Base-by-base conservation (phyloP, 768 basidiomycete species). In the Saitozyma podzolica region DNA sequence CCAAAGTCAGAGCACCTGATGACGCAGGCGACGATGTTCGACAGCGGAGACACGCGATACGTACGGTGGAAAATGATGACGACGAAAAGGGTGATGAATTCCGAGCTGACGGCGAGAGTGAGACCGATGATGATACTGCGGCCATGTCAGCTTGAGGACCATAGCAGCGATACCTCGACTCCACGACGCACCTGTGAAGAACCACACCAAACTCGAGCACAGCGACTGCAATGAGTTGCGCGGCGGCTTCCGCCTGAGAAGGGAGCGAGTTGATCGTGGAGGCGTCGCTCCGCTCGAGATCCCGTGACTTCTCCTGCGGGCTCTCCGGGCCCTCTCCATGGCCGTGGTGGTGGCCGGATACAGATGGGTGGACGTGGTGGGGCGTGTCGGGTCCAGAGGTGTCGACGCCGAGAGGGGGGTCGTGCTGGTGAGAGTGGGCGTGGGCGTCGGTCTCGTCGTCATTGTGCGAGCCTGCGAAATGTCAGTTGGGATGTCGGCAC, bases 191-290 rank as follows among this genome's bases (percentile, higher is more conserved):
- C 87, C 88, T 90, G 74, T 94, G 93, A 40, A 97, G 79, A 6
- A 92, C 78, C 40, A 97, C 91, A 69, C 95, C 95, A 70, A 96
- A 95, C 76, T 99, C 95, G 52, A 99, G 83, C 61, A 97, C 93
- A 41, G 85, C 91, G 52, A 99, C 84, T 13, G 92, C 93, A 52
- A 47, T 47, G 2, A 47, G 45, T 17, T 47, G 92, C 2, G 90
- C 87, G 0, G 71, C 52, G 19, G 73, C 77, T n/a, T 78, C 77
- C 40, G 77, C 64, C 20, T 58, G 10, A 9, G 50, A 54, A 8
- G 69, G 67, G 52, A 74, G n/a, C 10, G 66, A 58, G 14, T 54
- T 39, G 29, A 29, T 29, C 29, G 29, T 29, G 45, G 45, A 47
- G n/a, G 45, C 45, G 45, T 47, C 45, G 13, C 13, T 13, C 45